Base-by-base conservation (phyloP, 208 protist genomes). In the Crithidia expoeki region DNA sequence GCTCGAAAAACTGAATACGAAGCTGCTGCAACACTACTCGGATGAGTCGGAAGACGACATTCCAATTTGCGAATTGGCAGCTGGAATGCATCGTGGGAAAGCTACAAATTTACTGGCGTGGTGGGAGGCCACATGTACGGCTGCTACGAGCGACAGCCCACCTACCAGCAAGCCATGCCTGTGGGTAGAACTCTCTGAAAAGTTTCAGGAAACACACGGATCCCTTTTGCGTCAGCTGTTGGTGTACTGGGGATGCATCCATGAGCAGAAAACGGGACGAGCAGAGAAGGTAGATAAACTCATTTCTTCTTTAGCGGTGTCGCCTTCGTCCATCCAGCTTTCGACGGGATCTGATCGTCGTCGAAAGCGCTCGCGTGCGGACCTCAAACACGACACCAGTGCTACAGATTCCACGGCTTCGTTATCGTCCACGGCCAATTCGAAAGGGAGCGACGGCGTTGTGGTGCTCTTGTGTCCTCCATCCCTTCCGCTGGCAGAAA, bases 381-480 rank as follows among this genome's bases (percentile, higher is more conserved):
- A 21, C 44, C 19, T 17, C 0, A 52, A 42, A 21, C 5, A 0
- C 4, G 58, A 49, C 6, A 3, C 4, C 38, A 23, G 36, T 30
- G 4, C 30, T 2, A 25, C 55, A 4, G n/a, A 6, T 3, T 30
- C 55, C 30, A 7, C 33, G 2, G 4, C 55, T 7, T 46, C 33
- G 7, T 28, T 12, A 12, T 30, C 23, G n/a, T 4, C 27, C 34
- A 42, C 28, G 19, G 11, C 42, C 30, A 0, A 2, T 42, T 4
- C 4, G 12, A 25, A 19, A 11, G 64, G 34, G n/a, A 7, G 23
- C 30, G 64, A 52, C 40, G 53, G 64, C 25, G n/a, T 88, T 40
- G 62, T 91, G 4, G 50, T 89, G 72, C 50, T 72, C 17, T 74
- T 81, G 28, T 75, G 75, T 33, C 67, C 77, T 28, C 34, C 64